Evolutionary conservation across 768 basidiomycete genomes (phyloP), one percentile per base, ranked within the genome.

Genomic region (Phanerochaete carnosa): DNA sequence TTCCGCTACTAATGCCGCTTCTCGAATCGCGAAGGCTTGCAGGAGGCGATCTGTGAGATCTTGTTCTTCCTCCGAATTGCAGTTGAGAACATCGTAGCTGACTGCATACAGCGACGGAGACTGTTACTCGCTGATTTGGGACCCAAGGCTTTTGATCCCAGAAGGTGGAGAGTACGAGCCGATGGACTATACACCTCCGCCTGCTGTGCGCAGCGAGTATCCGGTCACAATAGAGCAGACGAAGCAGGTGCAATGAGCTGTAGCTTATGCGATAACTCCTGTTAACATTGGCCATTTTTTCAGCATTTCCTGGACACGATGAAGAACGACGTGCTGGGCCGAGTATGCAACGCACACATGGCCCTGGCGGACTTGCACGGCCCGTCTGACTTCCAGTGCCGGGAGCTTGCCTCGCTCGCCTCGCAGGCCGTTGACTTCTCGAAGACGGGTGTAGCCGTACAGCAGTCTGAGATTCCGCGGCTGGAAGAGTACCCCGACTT

Each of bases 311-410:
- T 62, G 9, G 33, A 58, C 13, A 53, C 39, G 22, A 58, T 62
- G 4, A 58, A 58, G 37, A 58, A 62, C 49, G 61, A 62, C 45
- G 33, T 62, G 13, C 57, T 62, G 8, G 61, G 61, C 1, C 33
- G 57, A 8, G 57, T 62, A 9, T 62, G 49, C 61, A 62, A 62
- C 30, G 32, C 61, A 9, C 61, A 62, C 39, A 52, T 62, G 61
- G 61, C 61, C 6, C 57, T 58, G 13, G 52, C 61, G 2, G 61
- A 62, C 32, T 29, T 26, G 37, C 13, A 16, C 29, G 30, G 61
- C 22, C 49, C 61, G 9, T 32, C 23, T 11, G 29, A 45, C 26
- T n/a, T 19, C 7, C n/a, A 46, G 19, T 62, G 61, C 45, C 56
- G 43, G 2, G 37, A 45, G 8, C 49, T 62, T 15, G 61, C 61